These are phyloP conservation scores for Backusella luteola DNA, from an alignment of 192 early-diverging fungal genomes.

Conservation along the genomic window DNA sequence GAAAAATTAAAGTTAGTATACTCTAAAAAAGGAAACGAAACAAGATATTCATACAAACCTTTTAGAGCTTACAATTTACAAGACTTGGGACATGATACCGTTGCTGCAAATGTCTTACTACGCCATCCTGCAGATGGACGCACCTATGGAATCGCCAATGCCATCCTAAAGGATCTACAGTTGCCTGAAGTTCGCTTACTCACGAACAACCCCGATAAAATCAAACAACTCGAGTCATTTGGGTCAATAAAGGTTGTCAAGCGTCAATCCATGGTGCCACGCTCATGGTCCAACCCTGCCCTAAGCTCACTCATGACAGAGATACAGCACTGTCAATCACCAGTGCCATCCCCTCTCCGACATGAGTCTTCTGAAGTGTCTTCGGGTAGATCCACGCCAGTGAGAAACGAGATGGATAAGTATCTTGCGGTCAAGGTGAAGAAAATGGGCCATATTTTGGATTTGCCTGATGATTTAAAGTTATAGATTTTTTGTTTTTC, in stretches of 20 bases:
- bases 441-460: conserved; percentile 89
- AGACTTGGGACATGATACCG: conserved; percentile 93
- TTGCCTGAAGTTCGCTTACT: conserved; percentile 73
- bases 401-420: conserved; percentile 63
- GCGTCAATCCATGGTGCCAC: conserved; percentile 90
- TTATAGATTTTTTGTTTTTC: neutral
- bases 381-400: neutral
- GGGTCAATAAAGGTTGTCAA: conserved; percentile 73
- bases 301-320: neutral
- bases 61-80: conserved; percentile 94
- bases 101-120: conserved; percentile 86
- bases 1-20: conserved; percentile 83
- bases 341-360: neutral
- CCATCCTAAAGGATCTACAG: conserved; percentile 82
- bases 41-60: neutral
- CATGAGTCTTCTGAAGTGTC: neutral
- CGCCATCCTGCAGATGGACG: conserved; percentile 93
- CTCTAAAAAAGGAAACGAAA: neutral
- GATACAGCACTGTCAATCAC: conserved; percentile 1
- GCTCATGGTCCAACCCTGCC: conserved; percentile 64
- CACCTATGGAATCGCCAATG: conserved; percentile 85
- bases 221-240: conserved; percentile 68
- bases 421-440: conserved; percentile 89
- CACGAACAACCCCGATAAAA: conserved; percentile 97
- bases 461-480: conserved; percentile 46